These are phyloP conservation scores for Coemansia sp. DNA, from an alignment of 192 early-diverging fungal genomes.

Conservation along the genomic window DNA sequence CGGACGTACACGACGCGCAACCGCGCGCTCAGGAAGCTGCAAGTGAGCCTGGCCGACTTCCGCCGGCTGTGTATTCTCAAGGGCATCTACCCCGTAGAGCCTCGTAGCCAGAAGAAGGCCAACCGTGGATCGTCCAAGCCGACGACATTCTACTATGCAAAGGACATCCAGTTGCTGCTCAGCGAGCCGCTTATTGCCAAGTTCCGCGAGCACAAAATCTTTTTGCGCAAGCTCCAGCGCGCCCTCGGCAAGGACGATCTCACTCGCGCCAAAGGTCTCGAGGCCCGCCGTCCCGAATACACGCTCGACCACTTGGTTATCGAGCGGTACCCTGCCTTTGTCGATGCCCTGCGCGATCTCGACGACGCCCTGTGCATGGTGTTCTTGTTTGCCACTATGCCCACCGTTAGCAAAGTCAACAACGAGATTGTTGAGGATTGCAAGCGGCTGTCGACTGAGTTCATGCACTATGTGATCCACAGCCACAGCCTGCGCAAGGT, in stretches of 20 bases:
- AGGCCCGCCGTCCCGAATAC: slow-evolving; percentile 78
- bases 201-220: slow-evolving; percentile 90
- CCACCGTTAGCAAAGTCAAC: slow-evolving; percentile 63
- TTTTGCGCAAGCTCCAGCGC: slow-evolving; percentile 82
- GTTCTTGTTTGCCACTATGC: slow-evolving; percentile 90
- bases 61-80: slow-evolving; percentile 97
- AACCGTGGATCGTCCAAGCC: slow-evolving; percentile 86
- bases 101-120: slow-evolving; percentile 90
- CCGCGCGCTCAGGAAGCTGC: slow-evolving; percentile 91
- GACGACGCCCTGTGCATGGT: slow-evolving; percentile 99
- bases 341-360: slow-evolving; percentile 89
- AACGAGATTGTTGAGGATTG: slow-evolving; percentile 68
- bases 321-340: slow-evolving; percentile 94
- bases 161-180: slow-evolving; percentile 92
- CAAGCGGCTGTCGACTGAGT: slow-evolving; percentile 84
- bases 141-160: slow-evolving; percentile 90
- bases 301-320: slow-evolving; percentile 91
- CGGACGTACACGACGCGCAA: slow-evolving; percentile 87
- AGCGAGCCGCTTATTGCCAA: slow-evolving; percentile 93
- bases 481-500: slow-evolving; percentile 78
- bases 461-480: slow-evolving; percentile 88
- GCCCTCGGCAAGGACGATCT: slow-evolving; percentile 82
- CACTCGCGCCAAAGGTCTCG: slow-evolving; percentile 71
- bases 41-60: slow-evolving; percentile 91
- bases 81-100: slow-evolving; percentile 97